phyloP scores from a whole-genome alignment of 345 rosid species.

The Moringa oleifera region DNA sequence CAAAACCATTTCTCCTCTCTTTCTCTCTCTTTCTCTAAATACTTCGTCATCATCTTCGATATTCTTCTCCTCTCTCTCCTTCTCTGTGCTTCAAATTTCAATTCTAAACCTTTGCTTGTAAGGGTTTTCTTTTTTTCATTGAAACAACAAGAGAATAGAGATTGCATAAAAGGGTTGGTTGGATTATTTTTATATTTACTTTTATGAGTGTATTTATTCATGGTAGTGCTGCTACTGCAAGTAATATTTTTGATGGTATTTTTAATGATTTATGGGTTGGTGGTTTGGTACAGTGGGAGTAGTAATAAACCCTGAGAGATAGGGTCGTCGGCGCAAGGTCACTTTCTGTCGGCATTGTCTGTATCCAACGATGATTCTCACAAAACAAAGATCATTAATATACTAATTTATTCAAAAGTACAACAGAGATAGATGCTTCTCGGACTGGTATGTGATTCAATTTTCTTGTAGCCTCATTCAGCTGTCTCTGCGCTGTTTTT shows the following conservation, averaged over 20 bases:
- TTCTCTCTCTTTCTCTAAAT: not conserved
- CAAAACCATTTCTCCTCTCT: not conserved
- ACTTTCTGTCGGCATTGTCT: constrained; percentile 93
- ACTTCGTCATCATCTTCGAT: constrained; percentile 5
- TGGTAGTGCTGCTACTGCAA: constrained; percentile 8
- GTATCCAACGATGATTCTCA: constrained; percentile 61
- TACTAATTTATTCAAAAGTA: constrained; percentile 39
- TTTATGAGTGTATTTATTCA: constrained; percentile 5
- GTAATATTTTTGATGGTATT: constrained; percentile 10
- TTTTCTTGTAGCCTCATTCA: constrained; percentile 11
- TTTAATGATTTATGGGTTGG: constrained; percentile 8
- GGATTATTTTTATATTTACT: constrained; percentile 12
- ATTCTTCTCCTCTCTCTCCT: constrained; percentile 13
- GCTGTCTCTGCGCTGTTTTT: constrained; percentile 9
- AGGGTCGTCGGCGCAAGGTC: constrained; percentile 72
- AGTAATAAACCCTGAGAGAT: constrained; percentile 13
- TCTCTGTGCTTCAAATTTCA: constrained; percentile 6
- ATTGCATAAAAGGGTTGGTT: constrained; percentile 30
- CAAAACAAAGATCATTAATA: constrained; percentile 15
- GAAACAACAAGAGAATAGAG: constrained; percentile 15
- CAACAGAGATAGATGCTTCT: constrained; percentile 34
- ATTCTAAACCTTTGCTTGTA: not conserved
- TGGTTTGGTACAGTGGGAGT: constrained; percentile 27
- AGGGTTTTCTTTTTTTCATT: not conserved
- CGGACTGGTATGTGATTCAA: constrained; percentile 12